Base-by-base conservation (phyloP, 148 eudicot species). In the Bassia scoparia region DNA sequence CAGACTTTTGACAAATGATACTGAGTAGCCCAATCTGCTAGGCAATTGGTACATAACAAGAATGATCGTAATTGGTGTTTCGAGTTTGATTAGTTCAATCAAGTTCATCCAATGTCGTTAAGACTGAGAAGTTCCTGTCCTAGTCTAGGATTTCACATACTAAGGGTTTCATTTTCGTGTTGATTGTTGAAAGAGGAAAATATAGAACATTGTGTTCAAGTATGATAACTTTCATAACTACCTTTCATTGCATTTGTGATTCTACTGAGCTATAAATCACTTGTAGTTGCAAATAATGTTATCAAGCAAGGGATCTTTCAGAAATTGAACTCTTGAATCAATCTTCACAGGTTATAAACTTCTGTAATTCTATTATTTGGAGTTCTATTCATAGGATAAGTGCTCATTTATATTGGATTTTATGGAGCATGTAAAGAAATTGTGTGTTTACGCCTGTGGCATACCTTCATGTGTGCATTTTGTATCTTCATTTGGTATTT, bases 391-490 rank as follows among this genome's bases (percentile, higher is more conserved):
- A 34, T 56, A 37, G 26, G 52, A 24, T 41, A 12, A 37, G 21
- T 21, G 30, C n/a, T 49, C 26, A 16, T 49, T 55, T 27, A 50
- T 29, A 18, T 50, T 29, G 26, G 2, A 38, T 29, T 68, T n/a
- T n/a, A n/a, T n/a, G n/a, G 35, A 37, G 12, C 31, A 61, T 46
- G 59, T 14, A 43, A 2, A 63, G 29, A 31, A 70, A 43, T 4
- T 23, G 24, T 35, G 44, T 35, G 1, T 2, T 69, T 5, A 27
- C 60, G 35, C 43, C 23, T 76, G 13, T 61, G 14, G 33, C 16
- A 37, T 21, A 18, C 55, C 35, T 44, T 33, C 73, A 44, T 31
- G 59, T 16, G n/a, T 74, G 62, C 37, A 74, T 53, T 41, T 54
- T 59, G 49, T 17, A 43, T 11, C 44, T 20, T 31, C 12, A 23